These are phyloP conservation scores for Penicillium sp. DNA, from an alignment of 2,329 filamentous ascomycete species.

Conservation along the genomic window DNA sequence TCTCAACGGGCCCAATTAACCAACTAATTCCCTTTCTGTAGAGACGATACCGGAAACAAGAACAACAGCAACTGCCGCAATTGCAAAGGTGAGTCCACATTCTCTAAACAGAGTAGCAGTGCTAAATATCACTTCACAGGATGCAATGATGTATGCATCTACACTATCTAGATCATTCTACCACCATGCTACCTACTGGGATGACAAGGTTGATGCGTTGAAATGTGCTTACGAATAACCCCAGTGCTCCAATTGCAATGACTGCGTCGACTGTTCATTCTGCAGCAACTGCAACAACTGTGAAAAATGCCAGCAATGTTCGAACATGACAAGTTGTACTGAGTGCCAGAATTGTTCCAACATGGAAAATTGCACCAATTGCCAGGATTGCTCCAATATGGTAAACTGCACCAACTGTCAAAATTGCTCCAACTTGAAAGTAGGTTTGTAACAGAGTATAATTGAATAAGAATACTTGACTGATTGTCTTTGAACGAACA, in stretches of 20 bases:
- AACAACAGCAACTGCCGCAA: constrained; percentile 2
- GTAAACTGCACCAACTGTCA: too few relatives aligned
- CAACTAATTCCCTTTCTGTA: not conserved
- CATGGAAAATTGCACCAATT: not conserved
- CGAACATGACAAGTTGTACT: constrained; percentile 1
- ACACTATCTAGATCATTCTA: not conserved
- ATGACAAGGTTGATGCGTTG: not conserved
- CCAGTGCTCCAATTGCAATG: constrained; percentile 1
- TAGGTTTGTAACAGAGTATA: not conserved
- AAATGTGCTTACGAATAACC: not conserved
- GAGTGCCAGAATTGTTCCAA: not conserved
- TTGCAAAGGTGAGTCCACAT: not conserved
- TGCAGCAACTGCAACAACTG: constrained; percentile 1
- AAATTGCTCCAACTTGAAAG: constrained; percentile 1
- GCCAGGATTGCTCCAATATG: not conserved
- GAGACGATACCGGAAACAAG: not conserved
- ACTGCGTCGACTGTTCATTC: constrained; percentile 3
- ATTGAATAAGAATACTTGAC: not conserved
- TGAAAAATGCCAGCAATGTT: not conserved
- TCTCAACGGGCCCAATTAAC: not conserved
- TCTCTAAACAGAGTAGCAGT: not conserved
- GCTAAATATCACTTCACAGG: not conserved
- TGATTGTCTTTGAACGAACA: not conserved
- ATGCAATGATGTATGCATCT: constrained; percentile 2
- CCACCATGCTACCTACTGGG: too few relatives aligned